These are phyloP conservation scores for Erysimum cheiri DNA, from an alignment of 441 rosid genomes.

Conservation along the genomic window DNA sequence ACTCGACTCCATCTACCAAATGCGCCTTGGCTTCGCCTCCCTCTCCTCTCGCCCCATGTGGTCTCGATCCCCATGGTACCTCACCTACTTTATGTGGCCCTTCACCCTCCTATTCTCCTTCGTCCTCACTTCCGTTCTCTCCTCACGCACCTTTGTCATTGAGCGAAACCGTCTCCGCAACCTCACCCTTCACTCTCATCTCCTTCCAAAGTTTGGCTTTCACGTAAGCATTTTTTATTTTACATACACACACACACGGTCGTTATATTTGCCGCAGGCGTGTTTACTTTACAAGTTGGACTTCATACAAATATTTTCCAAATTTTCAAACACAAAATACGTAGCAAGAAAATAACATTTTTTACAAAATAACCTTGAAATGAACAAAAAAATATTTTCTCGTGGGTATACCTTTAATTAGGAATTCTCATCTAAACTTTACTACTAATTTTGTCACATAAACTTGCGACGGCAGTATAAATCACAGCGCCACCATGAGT, in stretches of 20 bases:
- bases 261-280: neutral
- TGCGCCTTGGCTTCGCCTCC: slow-evolving; percentile 40
- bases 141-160: slow-evolving; percentile 28
- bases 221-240: neutral
- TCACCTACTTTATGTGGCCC: slow-evolving; percentile 43
- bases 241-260: neutral
- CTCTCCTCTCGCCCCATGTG: slow-evolving; percentile 40
- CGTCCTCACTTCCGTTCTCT: slow-evolving; percentile 26
- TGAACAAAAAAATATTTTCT: too few relatives aligned
- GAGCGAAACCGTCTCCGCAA: slow-evolving; percentile 50
- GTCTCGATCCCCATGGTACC: slow-evolving; percentile 39
- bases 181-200: slow-evolving; percentile 54
- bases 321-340: neutral
- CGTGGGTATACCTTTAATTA: too few relatives aligned
- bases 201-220: slow-evolving; percentile 45
- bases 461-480: slow-evolving; percentile 21
- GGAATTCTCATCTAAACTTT: neutral
- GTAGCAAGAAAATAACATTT: too few relatives aligned
- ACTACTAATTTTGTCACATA: slow-evolving; percentile 4
- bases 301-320: neutral
- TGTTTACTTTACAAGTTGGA: neutral
- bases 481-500: slow-evolving; percentile 22
- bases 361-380: too few relatives aligned
- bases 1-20: slow-evolving; percentile 43
- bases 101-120: slow-evolving; percentile 34